phyloP scores from a whole-genome alignment of 2,329 filamentous ascomycete genomes.

The Neopestalotiopsis rosae region DNA sequence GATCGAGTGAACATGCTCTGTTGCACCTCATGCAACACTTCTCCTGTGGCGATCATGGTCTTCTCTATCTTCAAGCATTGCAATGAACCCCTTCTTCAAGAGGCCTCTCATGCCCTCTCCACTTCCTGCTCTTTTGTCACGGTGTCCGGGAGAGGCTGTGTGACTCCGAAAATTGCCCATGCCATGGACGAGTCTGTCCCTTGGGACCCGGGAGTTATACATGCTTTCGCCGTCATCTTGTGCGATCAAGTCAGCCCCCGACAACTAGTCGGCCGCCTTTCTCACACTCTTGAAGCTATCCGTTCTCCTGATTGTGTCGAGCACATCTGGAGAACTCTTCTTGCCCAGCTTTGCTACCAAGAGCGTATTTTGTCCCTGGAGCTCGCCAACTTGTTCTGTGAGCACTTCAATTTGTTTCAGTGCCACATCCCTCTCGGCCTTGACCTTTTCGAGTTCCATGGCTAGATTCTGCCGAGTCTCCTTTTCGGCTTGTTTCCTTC shows the following conservation, averaged over 20 bases:
- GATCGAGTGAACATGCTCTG: not conserved
- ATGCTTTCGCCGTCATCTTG: not conserved
- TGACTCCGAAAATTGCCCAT: not conserved
- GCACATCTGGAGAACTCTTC: conserved; percentile 33
- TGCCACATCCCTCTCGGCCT: conserved; percentile 58
- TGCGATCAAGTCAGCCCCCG: not conserved
- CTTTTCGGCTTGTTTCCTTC: conserved; percentile 56
- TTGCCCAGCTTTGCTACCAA: conserved; percentile 60
- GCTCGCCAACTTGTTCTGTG: conserved; percentile 58
- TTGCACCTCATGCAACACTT: not conserved
- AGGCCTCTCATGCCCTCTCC: not conserved
- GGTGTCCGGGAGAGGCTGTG: not conserved
- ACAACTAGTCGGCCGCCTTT: not conserved
- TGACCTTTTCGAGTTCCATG: conserved; percentile 58
- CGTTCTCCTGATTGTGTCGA: conserved; percentile 4
- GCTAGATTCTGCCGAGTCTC: conserved; percentile 56
- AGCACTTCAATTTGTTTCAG: conserved; percentile 59
- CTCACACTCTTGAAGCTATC: conserved; percentile 5
- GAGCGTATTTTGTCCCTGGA: conserved; percentile 65
- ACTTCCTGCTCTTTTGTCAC: not conserved
- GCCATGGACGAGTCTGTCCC: not conserved
- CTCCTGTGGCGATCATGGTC: not conserved
- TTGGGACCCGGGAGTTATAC: too few species aligned
- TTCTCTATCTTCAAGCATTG: not conserved
- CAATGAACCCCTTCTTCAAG: not conserved